Evolutionary conservation across 192 early-diverging fungal species (phyloP).

Genomic region (Anaeromyces robustus): DNA sequence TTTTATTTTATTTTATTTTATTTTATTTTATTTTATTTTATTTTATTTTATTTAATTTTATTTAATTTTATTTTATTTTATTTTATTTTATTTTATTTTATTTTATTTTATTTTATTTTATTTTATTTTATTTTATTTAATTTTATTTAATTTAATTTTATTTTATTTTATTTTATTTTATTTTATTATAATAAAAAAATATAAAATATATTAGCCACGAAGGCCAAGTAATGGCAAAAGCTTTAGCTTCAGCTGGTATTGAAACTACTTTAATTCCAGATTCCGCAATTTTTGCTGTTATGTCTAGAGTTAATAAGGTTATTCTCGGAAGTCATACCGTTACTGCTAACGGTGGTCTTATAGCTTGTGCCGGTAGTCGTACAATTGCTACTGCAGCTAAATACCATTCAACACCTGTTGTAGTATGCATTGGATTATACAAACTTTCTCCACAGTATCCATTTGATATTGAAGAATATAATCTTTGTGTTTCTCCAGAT

Average conservation of each 20-base stretch:
- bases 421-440: conserved; percentile 80
- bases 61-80: neutral
- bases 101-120: too few relatives aligned
- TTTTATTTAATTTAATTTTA: neutral
- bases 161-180: neutral
- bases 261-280: conserved; percentile 84
- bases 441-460: conserved; percentile 78
- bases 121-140: neutral
- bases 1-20: too few relatives aligned
- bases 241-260: conserved; percentile 60
- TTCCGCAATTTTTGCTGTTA: conserved; percentile 87
- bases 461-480: conserved; percentile 74
- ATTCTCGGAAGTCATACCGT: conserved; percentile 79
- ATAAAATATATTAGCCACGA: conserved; percentile 38
- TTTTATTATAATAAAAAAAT: too few relatives aligned
- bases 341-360: conserved; percentile 82
- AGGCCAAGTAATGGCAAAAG: conserved; percentile 70
- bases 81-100: neutral
- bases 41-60: neutral
- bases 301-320: conserved; percentile 96
- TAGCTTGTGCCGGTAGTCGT: conserved; percentile 64
- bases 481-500: conserved; percentile 61
- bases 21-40: too few relatives aligned
- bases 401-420: conserved; percentile 75
- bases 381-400: conserved; percentile 79